These are phyloP conservation scores for Hypoxylon sp. DNA, from an alignment of 2,329 filamentous ascomycete species.

Conservation along the genomic window DNA sequence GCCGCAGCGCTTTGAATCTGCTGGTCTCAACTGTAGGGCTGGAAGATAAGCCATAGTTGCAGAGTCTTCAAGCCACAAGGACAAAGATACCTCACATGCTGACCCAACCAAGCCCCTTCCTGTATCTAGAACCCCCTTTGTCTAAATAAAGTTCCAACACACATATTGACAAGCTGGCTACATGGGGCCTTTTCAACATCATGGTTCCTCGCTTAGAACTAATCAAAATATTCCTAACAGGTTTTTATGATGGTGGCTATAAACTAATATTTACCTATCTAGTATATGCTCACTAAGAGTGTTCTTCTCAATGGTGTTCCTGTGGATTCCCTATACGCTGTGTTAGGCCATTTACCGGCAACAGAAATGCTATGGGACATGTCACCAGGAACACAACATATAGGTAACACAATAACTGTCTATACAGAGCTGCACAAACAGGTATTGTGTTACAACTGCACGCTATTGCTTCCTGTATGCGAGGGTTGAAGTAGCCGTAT, in stretches of 20 bases:
- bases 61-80: slow-evolving; percentile 2
- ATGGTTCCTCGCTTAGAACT: neutral
- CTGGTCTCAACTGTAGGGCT: neutral
- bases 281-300: neutral
- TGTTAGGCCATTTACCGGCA: slow-evolving; percentile 7
- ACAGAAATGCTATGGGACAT: neutral
- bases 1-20: neutral
- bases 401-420: neutral
- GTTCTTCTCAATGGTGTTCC: slow-evolving; percentile 4
- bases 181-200: neutral
- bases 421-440: neutral
- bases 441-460: neutral
- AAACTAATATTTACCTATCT: neutral
- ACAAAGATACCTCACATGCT: slow-evolving; percentile 9
- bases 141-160: slow-evolving; percentile 15
- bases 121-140: neutral
- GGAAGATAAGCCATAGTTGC: neutral
- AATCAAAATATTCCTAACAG: neutral
- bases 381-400: neutral
- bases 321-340: slow-evolving; percentile 1
- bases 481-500: neutral
- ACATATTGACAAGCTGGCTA: neutral
- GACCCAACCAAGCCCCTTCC: neutral
- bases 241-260: slow-evolving; percentile 1
- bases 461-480: neutral